Percentiles rank a stretch among this genome's conserved stretches.
phyloP scores from a whole-genome alignment of 2,329 filamentous ascomycete species.

The Daldinia sp. region DNA sequence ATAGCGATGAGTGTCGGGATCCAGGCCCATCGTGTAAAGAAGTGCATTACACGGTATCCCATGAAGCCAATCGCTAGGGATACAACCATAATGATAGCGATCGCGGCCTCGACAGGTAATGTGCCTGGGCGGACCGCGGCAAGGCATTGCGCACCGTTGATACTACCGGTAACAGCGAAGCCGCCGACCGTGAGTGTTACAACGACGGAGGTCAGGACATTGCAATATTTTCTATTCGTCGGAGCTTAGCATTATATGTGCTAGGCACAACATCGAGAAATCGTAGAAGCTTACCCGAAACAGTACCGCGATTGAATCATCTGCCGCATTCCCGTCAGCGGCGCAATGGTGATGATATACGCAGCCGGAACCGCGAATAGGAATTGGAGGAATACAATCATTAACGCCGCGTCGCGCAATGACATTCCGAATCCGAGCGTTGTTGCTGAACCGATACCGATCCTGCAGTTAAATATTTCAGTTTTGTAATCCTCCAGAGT shows the following conservation, averaged over 20 bases:
- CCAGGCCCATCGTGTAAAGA: conserved; percentile 35
- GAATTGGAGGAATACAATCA: conserved; percentile 35
- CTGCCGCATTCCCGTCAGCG: conserved; percentile 34
- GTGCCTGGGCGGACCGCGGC: conserved; percentile 25
- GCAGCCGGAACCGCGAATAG: conserved; percentile 30
- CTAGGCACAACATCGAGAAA: neutral
- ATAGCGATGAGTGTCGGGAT: conserved; percentile 30
- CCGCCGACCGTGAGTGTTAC: conserved; percentile 32
- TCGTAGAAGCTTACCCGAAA: conserved; percentile 19
- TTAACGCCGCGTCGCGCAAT: conserved; percentile 30
- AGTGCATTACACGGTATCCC: conserved; percentile 29
- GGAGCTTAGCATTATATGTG: neutral
- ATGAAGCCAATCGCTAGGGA: conserved; percentile 29
- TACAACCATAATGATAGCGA: conserved; percentile 31
- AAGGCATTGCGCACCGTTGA: conserved; percentile 32
- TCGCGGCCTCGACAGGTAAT: conserved; percentile 27
- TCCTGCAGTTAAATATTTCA: conserved; percentile 20
- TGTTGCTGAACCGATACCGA: conserved; percentile 35
- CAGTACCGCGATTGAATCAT: conserved; percentile 35
- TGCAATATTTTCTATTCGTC: conserved; percentile 29
- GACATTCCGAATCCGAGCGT: conserved; percentile 35
- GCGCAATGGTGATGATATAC: conserved; percentile 34
- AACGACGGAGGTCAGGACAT: conserved; percentile 27
- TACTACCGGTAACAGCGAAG: conserved; percentile 32
- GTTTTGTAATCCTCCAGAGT: neutral